Evolutionary conservation across 2,329 filamentous ascomycete species (phyloP).

Genomic region (Talaromyces piceae): DNA sequence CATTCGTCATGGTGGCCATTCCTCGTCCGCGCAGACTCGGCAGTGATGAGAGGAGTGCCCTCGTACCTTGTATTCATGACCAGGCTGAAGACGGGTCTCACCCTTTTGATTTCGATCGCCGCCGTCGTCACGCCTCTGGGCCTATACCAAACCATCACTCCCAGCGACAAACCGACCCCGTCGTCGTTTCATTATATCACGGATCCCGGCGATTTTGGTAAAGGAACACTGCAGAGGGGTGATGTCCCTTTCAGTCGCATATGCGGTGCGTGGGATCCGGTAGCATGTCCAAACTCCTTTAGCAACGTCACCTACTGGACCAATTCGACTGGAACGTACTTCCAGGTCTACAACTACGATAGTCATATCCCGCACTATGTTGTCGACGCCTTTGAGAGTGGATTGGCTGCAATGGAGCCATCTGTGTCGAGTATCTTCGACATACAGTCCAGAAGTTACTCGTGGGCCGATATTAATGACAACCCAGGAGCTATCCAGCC

Average conservation of each 20-base stretch:
- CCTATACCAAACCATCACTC: conserved; percentile 34
- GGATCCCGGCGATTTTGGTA: conserved; percentile 22
- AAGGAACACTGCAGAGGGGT: conserved; percentile 32
- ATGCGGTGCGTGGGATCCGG: conserved; percentile 19
- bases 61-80: conserved; percentile 18
- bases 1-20: conserved; percentile 38
- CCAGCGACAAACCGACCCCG: conserved; percentile 8
- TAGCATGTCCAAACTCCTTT: conserved; percentile 19
- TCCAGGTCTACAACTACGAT: conserved; percentile 21
- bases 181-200: conserved; percentile 31
- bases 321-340: not conserved
- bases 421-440: conserved; percentile 40
- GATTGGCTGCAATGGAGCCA: conserved; percentile 17
- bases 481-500: conserved; percentile 12
- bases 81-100: conserved; percentile 21
- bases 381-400: conserved; percentile 34
- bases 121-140: conserved; percentile 43
- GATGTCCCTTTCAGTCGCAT: conserved; percentile 25
- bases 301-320: conserved; percentile 13
- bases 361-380: conserved; percentile 27
- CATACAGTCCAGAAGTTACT: conserved; percentile 31
- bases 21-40: conserved; percentile 34
- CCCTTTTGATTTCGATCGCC: too few species aligned
- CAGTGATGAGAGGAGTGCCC: conserved; percentile 25
- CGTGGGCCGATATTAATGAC: conserved; percentile 4